These are phyloP conservation scores for Aureobasidium sp. DNA, from an alignment of 2,329 filamentous ascomycete species.

Conservation along the genomic window DNA sequence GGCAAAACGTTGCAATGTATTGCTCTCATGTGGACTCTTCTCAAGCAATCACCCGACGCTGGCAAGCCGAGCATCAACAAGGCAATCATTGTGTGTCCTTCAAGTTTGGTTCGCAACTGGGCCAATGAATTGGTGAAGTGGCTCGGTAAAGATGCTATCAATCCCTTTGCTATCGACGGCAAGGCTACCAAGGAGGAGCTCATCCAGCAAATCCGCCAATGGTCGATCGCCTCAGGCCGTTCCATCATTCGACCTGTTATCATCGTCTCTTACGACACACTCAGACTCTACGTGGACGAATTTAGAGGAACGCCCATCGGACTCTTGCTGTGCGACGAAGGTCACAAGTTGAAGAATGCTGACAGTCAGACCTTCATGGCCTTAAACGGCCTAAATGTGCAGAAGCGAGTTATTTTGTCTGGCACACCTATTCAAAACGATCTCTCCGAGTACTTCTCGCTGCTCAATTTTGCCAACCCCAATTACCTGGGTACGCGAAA, in stretches of 20 bases:
- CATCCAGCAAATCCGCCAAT: slow-evolving; percentile 82
- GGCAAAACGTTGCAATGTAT: slow-evolving; percentile 98
- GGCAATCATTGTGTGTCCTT: slow-evolving; percentile 92
- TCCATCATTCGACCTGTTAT: slow-evolving; percentile 85
- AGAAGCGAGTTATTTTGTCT: slow-evolving; percentile 85
- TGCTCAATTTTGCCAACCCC: slow-evolving; percentile 95
- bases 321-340: slow-evolving; percentile 89
- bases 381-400: slow-evolving; percentile 82
- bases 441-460: slow-evolving; percentile 91
- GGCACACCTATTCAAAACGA: slow-evolving; percentile 98
- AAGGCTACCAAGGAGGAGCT: slow-evolving; percentile 94
- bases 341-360: slow-evolving; percentile 91
- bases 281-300: slow-evolving; percentile 84
- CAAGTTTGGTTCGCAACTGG: slow-evolving; percentile 95
- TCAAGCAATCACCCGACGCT: slow-evolving; percentile 94
- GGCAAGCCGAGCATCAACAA: slow-evolving; percentile 92
- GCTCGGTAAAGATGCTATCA: slow-evolving; percentile 86
- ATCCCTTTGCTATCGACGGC: slow-evolving; percentile 91
- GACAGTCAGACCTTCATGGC: slow-evolving; percentile 94
- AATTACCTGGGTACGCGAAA: slow-evolving; percentile 78
- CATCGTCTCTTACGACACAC: slow-evolving; percentile 95
- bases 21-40: slow-evolving; percentile 86
- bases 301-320: slow-evolving; percentile 86
- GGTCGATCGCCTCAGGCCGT: slow-evolving; percentile 87
- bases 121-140: slow-evolving; percentile 95